Conservation (phyloP, 2,329 filamentous ascomycete species). For the Fusarium aywerte region DNA sequence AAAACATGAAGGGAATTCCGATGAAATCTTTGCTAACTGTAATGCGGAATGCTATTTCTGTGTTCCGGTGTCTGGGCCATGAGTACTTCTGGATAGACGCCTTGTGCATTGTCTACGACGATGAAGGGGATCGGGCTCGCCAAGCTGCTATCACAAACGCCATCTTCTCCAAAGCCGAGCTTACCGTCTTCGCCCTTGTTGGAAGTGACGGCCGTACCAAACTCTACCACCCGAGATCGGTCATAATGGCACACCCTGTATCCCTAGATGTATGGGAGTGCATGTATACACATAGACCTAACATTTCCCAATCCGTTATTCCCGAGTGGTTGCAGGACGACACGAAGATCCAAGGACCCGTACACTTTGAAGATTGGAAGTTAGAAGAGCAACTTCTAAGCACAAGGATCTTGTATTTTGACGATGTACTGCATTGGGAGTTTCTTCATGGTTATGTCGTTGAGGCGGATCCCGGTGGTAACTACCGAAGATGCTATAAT, state of each 20-base stretch:
- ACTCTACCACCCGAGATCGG: neutral
- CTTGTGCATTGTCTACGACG: constrained; percentile 30
- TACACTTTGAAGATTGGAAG: neutral
- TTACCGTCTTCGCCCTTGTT: constrained; percentile 4
- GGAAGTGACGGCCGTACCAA: constrained; percentile 1
- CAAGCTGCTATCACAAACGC: constrained; percentile 21
- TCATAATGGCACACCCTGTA: neutral
- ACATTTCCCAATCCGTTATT: neutral
- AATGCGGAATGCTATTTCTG: neutral
- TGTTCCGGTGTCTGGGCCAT: neutral
- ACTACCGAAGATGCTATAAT: too few relatives aligned
- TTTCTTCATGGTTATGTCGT: neutral
- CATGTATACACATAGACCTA: neutral
- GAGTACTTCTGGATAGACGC: constrained; percentile 32
- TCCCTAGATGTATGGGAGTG: neutral
- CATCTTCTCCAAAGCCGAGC: constrained; percentile 14
- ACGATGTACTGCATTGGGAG: neutral
- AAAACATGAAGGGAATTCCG: neutral
- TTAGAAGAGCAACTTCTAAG: neutral
- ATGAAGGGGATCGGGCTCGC: neutral
- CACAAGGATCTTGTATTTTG: neutral
- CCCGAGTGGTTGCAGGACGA: neutral
- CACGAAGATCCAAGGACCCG: neutral
- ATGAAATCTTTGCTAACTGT: neutral
- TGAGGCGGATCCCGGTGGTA: neutral